Base-by-base conservation (phyloP, 352 stramenopile genomes). In the Blastocystis hominis region DNA sequence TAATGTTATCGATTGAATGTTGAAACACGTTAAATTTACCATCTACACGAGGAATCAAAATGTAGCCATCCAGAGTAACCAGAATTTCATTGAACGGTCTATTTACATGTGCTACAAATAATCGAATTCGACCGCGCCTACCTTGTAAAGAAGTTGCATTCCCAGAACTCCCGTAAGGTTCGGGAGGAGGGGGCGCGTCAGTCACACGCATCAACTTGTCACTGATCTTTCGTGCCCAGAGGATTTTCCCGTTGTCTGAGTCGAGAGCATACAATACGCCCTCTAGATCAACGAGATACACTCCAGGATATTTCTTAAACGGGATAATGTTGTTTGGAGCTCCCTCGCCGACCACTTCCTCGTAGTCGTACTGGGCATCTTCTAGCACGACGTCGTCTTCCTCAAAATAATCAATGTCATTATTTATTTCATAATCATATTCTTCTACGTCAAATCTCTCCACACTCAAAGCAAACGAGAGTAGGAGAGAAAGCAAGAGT, bases 21-120 rank as follows among this genome's bases (percentile, higher is more conserved):
- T 78, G 68, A 36, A 78, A 78, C 1, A 78, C 68, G 47, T 38
- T 78, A 46, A 78, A 78, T 55, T 78, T 78, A 4, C 68, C 68
- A 46, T 78, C 68, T 30, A 78, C 42, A 55, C 68, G 68, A 15
- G 68, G 68, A 78, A 78, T 44, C 24, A 78, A 55, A 61, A 78
- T 78, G 68, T 78, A 78, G 2, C 68, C 68, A 46, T 78, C 68
- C 2, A 78, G 20, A n/a, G 68, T 62, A 15, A 78, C 68, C 34
- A 78, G 68, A 40, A 78, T 78, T 38, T 61, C 44, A 2, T 1
- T 78, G 53, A 78, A 78, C 1, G 68, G 68, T 78, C 62, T 56
- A 5, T 40, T 56, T 15, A 59, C 40, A 38, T 36, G 4, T 15
- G 40, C 68, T 78, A 78, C 15, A 40, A 17, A 34, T 78, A 9